These are phyloP conservation scores for Blechomonas ayalai DNA, from an alignment of 208 protist species.

Conservation along the genomic window DNA sequence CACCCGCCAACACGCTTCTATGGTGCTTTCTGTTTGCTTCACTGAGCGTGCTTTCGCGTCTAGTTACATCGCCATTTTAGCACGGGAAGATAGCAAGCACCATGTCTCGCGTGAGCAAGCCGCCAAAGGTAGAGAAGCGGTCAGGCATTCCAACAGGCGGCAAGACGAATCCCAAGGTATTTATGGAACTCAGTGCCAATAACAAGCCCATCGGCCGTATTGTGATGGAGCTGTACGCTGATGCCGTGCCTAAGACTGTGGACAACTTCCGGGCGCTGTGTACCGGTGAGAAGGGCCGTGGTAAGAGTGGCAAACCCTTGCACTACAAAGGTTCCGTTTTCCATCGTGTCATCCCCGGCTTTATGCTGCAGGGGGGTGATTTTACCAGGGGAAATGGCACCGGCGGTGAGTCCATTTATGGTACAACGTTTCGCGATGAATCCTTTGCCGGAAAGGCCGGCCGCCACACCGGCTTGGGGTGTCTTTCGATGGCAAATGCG, in stretches of 20 bases:
- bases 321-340: conserved; percentile 96
- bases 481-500: conserved; percentile 98
- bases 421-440: conserved; percentile 94
- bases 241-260: conserved; percentile 89
- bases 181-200: conserved; percentile 81
- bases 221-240: conserved; percentile 90
- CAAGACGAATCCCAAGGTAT: conserved; percentile 77
- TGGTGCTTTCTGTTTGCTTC: not conserved
- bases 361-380: conserved; percentile 98
- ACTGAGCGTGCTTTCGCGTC: not conserved
- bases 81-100: not conserved
- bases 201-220: conserved; percentile 68
- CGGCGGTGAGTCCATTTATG: conserved; percentile 98
- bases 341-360: conserved; percentile 95
- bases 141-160: conserved; percentile 9
- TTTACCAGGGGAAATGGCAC: conserved; percentile 95
- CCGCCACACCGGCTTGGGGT: conserved; percentile 82
- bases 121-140: conserved; percentile 33
- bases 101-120: conserved; percentile 54
- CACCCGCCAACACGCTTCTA: too few species aligned
- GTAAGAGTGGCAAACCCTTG: conserved; percentile 89
- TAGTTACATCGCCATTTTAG: too few species aligned
- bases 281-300: conserved; percentile 87
- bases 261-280: conserved; percentile 91
- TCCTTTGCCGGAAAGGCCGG: conserved; percentile 94